These are phyloP conservation scores for Eucalyptus pauciflora DNA, from an alignment of 345 rosid genomes.

Conservation along the genomic window DNA sequence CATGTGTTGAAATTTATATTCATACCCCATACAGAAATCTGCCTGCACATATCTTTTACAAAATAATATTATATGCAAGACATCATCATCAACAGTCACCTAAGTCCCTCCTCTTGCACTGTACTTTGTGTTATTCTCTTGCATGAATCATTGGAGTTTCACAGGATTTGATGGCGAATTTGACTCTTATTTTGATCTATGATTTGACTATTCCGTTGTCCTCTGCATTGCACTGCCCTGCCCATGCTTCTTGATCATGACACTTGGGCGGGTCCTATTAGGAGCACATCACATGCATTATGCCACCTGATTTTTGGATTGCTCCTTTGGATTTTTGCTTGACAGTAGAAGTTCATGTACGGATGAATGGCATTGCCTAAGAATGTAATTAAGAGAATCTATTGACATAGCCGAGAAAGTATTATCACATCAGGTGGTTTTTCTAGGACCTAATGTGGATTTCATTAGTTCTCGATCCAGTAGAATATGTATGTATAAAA, in stretches of 20 bases:
- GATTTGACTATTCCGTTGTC: background rate
- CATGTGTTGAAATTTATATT: background rate
- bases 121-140: background rate
- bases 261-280: background rate
- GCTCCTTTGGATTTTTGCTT: background rate
- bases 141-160: background rate
- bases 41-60: background rate
- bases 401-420: background rate
- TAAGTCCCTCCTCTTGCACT: background rate
- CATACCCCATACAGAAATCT: background rate
- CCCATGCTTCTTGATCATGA: background rate
- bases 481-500: rapidly evolving
- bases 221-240: background rate
- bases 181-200: background rate
- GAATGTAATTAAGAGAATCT: background rate
- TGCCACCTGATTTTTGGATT: background rate
- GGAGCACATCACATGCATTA: background rate
- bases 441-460: background rate
- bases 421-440: background rate
- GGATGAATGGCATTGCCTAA: background rate
- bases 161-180: background rate
- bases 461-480: background rate
- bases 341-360: background rate
- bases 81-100: background rate
- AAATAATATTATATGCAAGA: background rate